Evolutionary conservation across 2,329 filamentous ascomycete genomes (phyloP).

Genomic region (Botryotinia convoluta): DNA sequence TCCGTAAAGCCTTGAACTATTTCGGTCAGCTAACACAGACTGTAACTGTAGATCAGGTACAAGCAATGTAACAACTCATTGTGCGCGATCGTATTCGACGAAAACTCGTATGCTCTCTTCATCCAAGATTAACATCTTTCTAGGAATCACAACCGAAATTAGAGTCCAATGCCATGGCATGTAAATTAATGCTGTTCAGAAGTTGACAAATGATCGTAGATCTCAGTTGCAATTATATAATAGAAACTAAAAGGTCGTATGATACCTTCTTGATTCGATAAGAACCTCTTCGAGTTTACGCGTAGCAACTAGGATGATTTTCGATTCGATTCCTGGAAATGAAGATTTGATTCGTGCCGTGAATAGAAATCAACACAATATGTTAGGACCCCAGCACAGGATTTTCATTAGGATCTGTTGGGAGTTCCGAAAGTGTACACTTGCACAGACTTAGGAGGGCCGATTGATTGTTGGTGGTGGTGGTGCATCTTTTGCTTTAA

Average conservation of each 20-base stretch:
- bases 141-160: neutral
- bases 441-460: conserved; percentile 9
- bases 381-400: neutral
- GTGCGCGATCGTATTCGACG: neutral
- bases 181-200: neutral
- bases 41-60: neutral
- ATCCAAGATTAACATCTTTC: neutral
- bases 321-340: neutral
- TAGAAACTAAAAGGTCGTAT: conserved; percentile 4
- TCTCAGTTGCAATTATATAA: conserved; percentile 9
- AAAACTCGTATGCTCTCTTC: neutral
- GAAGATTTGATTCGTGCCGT: conserved; percentile 1
- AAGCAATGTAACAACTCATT: neutral
- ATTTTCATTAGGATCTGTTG: neutral
- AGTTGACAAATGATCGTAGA: neutral
- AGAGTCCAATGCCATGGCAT: neutral
- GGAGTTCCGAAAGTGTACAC: conserved; percentile 3
- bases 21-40: neutral
- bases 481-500: neutral
- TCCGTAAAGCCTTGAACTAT: neutral
- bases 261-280: conserved; percentile 1
- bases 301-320: neutral
- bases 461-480: conserved; percentile 9
- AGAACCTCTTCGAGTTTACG: neutral
- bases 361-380: neutral